Conservation (phyloP, 257 asterid species). For the Asclepias syriaca region DNA sequence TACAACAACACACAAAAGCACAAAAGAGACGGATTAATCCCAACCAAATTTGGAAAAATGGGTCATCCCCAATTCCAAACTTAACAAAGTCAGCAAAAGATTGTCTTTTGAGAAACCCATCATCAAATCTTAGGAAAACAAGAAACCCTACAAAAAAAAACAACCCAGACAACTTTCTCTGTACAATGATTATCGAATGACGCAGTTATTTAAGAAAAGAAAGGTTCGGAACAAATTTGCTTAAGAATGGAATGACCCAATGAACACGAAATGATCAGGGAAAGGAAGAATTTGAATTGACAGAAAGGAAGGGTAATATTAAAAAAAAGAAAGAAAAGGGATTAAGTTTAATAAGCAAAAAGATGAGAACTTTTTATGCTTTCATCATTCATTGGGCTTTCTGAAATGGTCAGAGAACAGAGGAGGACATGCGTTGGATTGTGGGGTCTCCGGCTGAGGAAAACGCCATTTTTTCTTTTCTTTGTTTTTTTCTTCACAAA, state of each 20-base stretch:
- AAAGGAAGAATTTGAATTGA: constrained; percentile 24
- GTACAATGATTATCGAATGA: constrained; percentile 3
- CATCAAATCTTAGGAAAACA: not conserved
- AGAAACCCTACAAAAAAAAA: constrained; percentile 10
- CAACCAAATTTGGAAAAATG: constrained; percentile 21
- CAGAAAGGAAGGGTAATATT: constrained; percentile 21
- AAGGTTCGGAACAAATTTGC: constrained; percentile 5
- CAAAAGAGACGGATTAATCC: constrained; percentile 24
- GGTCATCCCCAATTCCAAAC: constrained; percentile 18
- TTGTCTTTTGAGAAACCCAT: constrained; percentile 22
- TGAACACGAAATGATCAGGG: constrained; percentile 42
- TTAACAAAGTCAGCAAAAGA: constrained; percentile 3
- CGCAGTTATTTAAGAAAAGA: not conserved
- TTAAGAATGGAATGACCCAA: constrained; percentile 39
- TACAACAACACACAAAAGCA: constrained; percentile 12
- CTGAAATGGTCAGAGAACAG: constrained; percentile 17
- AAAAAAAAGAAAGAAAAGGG: constrained; percentile 1
- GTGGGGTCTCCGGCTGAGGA: constrained; percentile 25
- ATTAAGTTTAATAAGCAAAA: constrained; percentile 14
- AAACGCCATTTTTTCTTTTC: not conserved
- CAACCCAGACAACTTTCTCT: constrained; percentile 14
- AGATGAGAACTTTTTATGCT: constrained; percentile 15
- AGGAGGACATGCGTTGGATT: constrained; percentile 25
- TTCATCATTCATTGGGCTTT: constrained; percentile 24
- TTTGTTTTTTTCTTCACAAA: no score